These are phyloP conservation scores for Verticillium nonalfalfae DNA, from an alignment of 2,329 filamentous ascomycete genomes.

Conservation along the genomic window DNA sequence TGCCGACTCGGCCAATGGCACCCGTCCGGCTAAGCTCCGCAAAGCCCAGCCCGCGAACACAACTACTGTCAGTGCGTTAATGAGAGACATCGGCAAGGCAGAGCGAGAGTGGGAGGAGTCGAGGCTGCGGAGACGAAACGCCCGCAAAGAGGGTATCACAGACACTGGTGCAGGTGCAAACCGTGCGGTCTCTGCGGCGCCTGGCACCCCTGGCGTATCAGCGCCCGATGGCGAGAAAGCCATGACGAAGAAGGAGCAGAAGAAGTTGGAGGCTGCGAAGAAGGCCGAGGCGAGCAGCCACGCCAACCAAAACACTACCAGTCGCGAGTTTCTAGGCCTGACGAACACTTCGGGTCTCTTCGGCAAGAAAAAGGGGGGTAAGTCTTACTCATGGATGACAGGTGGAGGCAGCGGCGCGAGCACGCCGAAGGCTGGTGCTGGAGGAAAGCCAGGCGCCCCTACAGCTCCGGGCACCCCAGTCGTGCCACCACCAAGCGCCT, in stretches of 20 bases:
- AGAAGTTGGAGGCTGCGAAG: conserved; percentile 70
- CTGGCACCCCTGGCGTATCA: conserved; percentile 55
- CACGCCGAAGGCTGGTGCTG: conserved; percentile 34
- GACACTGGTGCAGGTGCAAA: conserved; percentile 42
- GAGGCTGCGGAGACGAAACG: conserved; percentile 60
- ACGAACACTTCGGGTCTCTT: conserved; percentile 53
- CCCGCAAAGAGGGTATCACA: conserved; percentile 51
- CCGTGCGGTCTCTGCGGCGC: conserved; percentile 49
- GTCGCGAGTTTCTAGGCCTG: conserved; percentile 62
- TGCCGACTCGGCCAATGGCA: conserved; percentile 24
- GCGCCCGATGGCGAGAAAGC: conserved; percentile 62
- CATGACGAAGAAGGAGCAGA: conserved; percentile 79
- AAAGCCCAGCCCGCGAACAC: conserved; percentile 35
- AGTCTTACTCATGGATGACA: conserved; percentile 74
- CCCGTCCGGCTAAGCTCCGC: conserved; percentile 38
- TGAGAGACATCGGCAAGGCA: conserved; percentile 56
- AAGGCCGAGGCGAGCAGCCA: conserved; percentile 74
- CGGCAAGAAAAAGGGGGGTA: conserved; percentile 54
- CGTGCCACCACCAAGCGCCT: conserved; percentile 22
- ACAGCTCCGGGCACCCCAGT: conserved; percentile 23
- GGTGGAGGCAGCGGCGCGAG: conserved; percentile 45
- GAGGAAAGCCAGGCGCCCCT: conserved; percentile 15
- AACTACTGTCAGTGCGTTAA: conserved; percentile 38
- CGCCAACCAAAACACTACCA: conserved; percentile 76
- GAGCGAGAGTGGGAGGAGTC: conserved; percentile 70